Evolutionary conservation across 2,329 filamentous ascomycete genomes (phyloP), one percentile per base, ranked within the genome.

Genomic region (Trichophyton verrucosum): DNA sequence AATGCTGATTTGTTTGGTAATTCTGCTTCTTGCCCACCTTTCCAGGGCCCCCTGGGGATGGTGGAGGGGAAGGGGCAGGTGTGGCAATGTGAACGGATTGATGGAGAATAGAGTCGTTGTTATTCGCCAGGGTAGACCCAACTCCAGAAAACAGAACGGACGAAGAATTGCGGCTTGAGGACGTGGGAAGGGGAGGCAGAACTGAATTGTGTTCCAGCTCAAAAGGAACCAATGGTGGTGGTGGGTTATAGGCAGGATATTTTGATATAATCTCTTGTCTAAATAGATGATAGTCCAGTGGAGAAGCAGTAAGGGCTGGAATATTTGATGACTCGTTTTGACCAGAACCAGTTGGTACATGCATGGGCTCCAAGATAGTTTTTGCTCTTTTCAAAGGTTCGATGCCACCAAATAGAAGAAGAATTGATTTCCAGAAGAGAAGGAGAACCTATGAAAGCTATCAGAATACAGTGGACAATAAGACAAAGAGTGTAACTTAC

Each of bases 51-150:
- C 87, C 86, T 8, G 94, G 94, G 1, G 92, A 96, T 0, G 94
- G 94, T 0, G 94, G 94, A 24, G 94, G 94, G 0, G 94, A 99
- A 1, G 94, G 94, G 0, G 91, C 92, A 0, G 94, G 94, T 0
- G 94, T 99, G n/a, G 94, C 94, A 67, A 99, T 99, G 72, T 99
- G 94, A 4, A 99, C 92, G 4, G 94, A 90, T 69, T 97, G 92
- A 71, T 97, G 86, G 27, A 99, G 81, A 68, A 99, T 97, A 0
- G 91, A 96, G 38, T 74, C 73, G 60, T 75, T 77, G 6, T 71
- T 72, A 58, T 72, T 71, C 13, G 72, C 66, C 24, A 75, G 75
- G 6, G 80, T 76, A 1, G 80, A 75, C 1, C 80, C 78, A 27
- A 79, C 75, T 2, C 79, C 74, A 5, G 82, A 80, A 38, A 88